phyloP scores from a whole-genome alignment of 1,284 basidiomycete genomes.

The Meira miltonrushii region DNA sequence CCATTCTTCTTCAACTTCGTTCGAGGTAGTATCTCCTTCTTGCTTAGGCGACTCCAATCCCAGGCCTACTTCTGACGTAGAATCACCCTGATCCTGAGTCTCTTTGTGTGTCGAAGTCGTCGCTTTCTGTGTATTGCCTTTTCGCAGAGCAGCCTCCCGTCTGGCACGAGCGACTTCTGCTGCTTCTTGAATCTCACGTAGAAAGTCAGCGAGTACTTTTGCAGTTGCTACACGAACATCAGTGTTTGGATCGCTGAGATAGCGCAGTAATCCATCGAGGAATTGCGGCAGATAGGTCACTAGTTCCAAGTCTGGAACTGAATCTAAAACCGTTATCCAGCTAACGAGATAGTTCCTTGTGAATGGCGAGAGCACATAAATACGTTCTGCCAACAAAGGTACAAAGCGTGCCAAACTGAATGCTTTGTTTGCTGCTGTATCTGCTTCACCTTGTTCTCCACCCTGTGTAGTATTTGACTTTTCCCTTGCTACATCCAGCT shows the following conservation, averaged over 20 bases:
- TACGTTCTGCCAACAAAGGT: conserved; percentile 83
- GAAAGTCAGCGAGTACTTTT: conserved; percentile 82
- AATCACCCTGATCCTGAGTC: conserved; percentile 7
- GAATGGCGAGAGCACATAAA: conserved; percentile 91
- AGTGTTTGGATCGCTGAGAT: conserved; percentile 87
- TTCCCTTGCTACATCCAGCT: conserved; percentile 46
- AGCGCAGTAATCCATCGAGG: conserved; percentile 80
- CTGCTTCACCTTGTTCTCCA: conserved; percentile 20
- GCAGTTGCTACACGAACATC: conserved; percentile 91
- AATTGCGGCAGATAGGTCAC: conserved; percentile 92
- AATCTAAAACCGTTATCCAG: conserved; percentile 94
- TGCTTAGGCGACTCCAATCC: conserved; percentile 10
- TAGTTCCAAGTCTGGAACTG: conserved; percentile 90
- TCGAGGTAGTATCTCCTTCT: conserved; percentile 54
- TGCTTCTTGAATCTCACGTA: conserved; percentile 63
- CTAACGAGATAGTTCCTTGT: conserved; percentile 92
- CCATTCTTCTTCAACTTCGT: conserved; percentile 60
- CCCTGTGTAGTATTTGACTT: conserved; percentile 19
- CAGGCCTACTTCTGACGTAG: neutral
- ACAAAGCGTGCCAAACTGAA: conserved; percentile 94
- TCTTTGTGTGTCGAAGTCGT: conserved; percentile 20
- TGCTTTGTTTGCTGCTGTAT: conserved; percentile 53
- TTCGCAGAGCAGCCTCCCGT: conserved; percentile 20
- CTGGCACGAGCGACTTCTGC: conserved; percentile 27
- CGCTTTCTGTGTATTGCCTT: conserved; percentile 41